Evolutionary conservation across 257 asterid genomes (phyloP).

Genomic region (Leonotis leonurus): DNA sequence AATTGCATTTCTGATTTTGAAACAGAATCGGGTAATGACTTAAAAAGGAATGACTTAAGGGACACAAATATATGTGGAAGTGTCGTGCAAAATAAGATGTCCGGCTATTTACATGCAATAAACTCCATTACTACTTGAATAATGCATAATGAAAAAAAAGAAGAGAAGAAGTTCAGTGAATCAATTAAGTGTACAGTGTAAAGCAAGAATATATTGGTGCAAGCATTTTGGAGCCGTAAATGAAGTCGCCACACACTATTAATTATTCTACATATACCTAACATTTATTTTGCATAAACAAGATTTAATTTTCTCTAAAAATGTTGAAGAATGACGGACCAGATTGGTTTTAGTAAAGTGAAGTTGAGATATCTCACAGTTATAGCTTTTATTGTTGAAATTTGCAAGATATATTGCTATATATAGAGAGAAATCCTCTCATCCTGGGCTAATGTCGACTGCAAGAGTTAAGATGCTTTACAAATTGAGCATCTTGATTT

Average conservation of each 20-base stretch:
- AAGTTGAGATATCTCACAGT: conserved; percentile 12
- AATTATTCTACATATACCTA: neutral
- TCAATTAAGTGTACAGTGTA: neutral
- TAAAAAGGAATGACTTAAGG: neutral
- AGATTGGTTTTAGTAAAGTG: neutral
- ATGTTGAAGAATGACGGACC: neutral
- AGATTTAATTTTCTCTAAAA: neutral
- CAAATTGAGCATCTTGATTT: neutral
- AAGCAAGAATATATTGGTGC: neutral
- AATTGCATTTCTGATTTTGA: neutral
- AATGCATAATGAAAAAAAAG: neutral
- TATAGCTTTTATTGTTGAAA: neutral
- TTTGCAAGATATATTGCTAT: neutral
- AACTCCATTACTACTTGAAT: neutral
- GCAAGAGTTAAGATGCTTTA: conserved; percentile 2
- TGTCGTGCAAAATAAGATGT: neutral
- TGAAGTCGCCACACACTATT: neutral
- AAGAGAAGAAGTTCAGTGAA: neutral
- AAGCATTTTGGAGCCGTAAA: neutral
- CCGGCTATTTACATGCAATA: neutral
- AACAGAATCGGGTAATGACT: conserved; percentile 1
- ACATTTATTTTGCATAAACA: neutral
- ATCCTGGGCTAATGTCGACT: neutral
- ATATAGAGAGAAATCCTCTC: neutral
- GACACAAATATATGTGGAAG: neutral